Base-by-base conservation (phyloP, 1,284 basidiomycete species). In the Marasmius fiardii region DNA sequence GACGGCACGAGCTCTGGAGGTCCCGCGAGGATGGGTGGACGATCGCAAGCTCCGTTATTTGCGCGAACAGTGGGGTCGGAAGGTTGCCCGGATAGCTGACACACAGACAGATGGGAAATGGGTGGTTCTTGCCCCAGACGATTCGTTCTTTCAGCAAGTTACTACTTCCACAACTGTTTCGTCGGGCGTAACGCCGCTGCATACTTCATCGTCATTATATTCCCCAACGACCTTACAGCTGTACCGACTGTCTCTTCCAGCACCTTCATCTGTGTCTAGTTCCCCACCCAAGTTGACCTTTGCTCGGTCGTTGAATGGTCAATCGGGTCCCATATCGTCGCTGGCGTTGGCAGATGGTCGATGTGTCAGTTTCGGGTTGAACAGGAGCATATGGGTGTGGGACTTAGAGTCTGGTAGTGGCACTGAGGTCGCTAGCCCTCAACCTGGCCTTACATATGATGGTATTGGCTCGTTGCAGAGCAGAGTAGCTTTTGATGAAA, bases 91-190 rank as follows among this genome's bases (percentile, higher is more conserved):
- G 14, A 83, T 92, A 31, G 80, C 83, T 20, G 86, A 83, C 59
- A 85, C 80, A 14, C 83, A 89, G 64, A 90, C 89, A 7, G 90
- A 92, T 63, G 90, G 90, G 7, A 90, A 89, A 72, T 92, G 88
- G 86, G 82, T 92, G 48, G 84, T 92, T 8, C 76, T 92, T 45
- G 89, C 86, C 7, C 82, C 88, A 5, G 82, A 76, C 1, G 76
- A 82, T 39, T 60, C 65, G 5, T 62, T 61, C 28, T 59, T 59
- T 54, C 59, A 58, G 44, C 21, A 21, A 16, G 59, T 67, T 37
- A 62, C 66, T 43, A 64, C 67, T 41, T 59, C 68, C 34, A 33
- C 39, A 52, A 56, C 48, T 28, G 50, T 60, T 35, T 62, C 65
- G 34, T 61, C 70, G 21, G 37, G 20, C 60, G 61, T 61, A 55